phyloP scores from a whole-genome alignment of 2,329 filamentous ascomycete genomes.

The Aspergillus udagawae region DNA sequence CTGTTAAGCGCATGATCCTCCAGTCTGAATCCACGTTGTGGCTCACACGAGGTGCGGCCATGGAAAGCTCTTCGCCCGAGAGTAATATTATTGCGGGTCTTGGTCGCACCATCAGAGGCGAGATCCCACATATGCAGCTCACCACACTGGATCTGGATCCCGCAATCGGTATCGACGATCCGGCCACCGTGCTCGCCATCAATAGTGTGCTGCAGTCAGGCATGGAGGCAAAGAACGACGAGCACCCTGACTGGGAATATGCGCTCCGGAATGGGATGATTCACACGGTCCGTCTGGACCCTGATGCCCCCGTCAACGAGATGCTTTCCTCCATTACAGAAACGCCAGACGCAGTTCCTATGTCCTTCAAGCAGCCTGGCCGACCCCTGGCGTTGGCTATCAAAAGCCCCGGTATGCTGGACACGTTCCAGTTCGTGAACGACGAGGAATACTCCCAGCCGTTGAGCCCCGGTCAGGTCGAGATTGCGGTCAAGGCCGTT shows the following conservation, averaged over 20 bases:
- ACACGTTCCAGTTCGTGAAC: not conserved
- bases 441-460: not conserved
- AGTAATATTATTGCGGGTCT: not conserved
- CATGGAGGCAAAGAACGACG: too few relatives aligned
- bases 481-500: not conserved
- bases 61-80: not conserved
- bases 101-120: not conserved
- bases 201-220: too few relatives aligned
- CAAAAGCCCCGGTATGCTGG: not conserved
- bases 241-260: too few relatives aligned
- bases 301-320: too few relatives aligned
- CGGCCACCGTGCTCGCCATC: too few relatives aligned
- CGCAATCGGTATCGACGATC: not conserved
- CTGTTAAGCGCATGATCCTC: not conserved
- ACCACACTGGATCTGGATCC: not conserved
- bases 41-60: not conserved
- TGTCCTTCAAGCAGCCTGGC: not conserved
- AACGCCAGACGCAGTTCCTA: not conserved
- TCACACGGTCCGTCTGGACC: too few relatives aligned
- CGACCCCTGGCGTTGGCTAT: not conserved
- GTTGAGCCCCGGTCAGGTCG: not conserved
- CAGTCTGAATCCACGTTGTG: not conserved
- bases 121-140: not conserved
- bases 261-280: too few relatives aligned
- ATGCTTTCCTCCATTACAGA: too few relatives aligned